Evolutionary conservation across 208 protist species (phyloP), one percentile per base, ranked within the genome.

Genomic region (Leptomonas pyrrhocoris): DNA sequence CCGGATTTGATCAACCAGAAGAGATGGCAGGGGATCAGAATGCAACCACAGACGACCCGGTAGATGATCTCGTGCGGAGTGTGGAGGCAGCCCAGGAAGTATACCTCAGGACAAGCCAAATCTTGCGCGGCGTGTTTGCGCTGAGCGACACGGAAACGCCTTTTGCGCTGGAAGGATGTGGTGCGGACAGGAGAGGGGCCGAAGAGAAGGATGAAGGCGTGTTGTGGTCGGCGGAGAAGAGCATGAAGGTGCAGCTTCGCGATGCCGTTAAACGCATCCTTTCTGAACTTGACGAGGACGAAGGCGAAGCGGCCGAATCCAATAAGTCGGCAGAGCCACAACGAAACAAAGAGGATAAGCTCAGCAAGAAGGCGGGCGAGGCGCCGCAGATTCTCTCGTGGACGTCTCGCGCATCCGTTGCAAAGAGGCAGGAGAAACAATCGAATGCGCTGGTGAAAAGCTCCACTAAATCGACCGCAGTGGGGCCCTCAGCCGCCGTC

Each of bases 91-190:
- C 67, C 3, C 72, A 73, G 11, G 55, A 43, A 28, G 60, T 64
- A 36, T 79, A 73, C 34, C 57, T 48, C 2, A 27, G 66, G 7
- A 68, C 63, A 9, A 38, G 63, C 34, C 62, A 74, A 16, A 67
- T 67, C 9, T 18, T 68, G 19, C 64, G 56, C 23, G 60, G 77
- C 19, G 43, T 69, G 19, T 50, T 34, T 30, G 53, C n/a, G 21
- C 34, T 50, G 30, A 42, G 51, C 1, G 77, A 72, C 55, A 19
- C 58, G 23, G 63, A 73, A 43, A 54, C 73, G 49, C 77, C 72
- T 18, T 83, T 83, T 43, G 58, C 42, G 0, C 15, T 43, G n/a
- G 30, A 21, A 8, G 19, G 15, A 5, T 12, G 11, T 8, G 55
- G 57, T 1, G 28, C 49, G 9, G 7, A 0, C 19, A 43, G 8